phyloP scores from a whole-genome alignment of 768 basidiomycete genomes.

The Vararia minispora region DNA sequence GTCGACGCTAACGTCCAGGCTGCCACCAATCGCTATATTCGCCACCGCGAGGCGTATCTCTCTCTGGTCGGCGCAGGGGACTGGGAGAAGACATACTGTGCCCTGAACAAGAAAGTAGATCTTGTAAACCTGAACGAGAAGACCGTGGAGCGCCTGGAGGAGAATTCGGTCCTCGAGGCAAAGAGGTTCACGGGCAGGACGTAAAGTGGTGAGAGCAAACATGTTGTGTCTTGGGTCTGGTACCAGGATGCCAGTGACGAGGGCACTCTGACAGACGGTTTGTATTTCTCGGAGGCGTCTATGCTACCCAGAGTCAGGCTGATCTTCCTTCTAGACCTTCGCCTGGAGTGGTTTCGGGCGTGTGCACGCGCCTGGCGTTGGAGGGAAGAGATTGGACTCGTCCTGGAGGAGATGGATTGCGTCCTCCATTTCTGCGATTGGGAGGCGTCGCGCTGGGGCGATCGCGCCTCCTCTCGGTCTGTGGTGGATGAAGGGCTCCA shows the following conservation, averaged over 20 bases:
- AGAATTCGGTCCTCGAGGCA: too few species aligned
- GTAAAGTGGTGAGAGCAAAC: neutral
- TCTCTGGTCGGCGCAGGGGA: neutral
- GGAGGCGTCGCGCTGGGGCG: neutral
- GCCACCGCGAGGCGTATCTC: neutral
- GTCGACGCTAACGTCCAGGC: neutral
- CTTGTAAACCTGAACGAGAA: too few species aligned
- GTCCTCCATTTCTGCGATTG: neutral
- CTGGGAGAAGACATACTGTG: constrained; percentile 1
- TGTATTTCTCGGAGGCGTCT: neutral
- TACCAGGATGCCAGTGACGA: neutral
- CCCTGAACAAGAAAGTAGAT: too few species aligned
- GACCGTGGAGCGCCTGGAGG: too few species aligned
- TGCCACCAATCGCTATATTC: neutral
- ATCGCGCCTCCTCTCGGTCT: neutral
- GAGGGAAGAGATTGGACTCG: neutral
- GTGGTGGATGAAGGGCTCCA: neutral
- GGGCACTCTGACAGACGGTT: neutral
- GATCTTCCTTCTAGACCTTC: neutral
- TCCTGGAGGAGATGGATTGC: neutral
- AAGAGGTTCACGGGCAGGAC: too few species aligned
- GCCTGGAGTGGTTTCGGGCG: neutral
- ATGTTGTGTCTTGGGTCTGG: neutral
- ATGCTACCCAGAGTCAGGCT: neutral
- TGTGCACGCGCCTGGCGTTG: neutral